Evolutionary conservation across 2,329 filamentous ascomycete genomes (phyloP).

Genomic region (Ceratocystis cubensis): DNA sequence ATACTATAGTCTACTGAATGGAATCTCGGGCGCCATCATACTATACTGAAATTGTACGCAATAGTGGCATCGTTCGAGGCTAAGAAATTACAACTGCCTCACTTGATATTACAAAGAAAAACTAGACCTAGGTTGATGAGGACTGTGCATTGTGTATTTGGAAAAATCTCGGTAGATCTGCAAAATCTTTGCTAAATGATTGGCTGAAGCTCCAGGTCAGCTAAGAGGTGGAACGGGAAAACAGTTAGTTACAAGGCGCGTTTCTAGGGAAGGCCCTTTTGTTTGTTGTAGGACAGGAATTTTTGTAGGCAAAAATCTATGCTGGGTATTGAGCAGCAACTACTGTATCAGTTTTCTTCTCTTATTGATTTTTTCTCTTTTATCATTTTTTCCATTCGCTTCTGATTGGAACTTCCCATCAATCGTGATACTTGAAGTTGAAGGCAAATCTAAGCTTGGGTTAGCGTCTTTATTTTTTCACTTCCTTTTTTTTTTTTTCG

Average conservation of each 20-base stretch:
- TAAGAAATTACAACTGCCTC: background rate
- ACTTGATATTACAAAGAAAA: too few relatives aligned
- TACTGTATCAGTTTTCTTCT: background rate
- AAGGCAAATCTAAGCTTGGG: background rate
- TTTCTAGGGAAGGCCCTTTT: background rate
- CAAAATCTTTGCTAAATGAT: background rate
- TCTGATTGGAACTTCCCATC: background rate
- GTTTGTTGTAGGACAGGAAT: slow-evolving; percentile 8
- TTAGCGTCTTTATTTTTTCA: background rate
- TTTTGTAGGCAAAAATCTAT: background rate
- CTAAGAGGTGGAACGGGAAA: background rate
- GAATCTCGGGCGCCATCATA: background rate
- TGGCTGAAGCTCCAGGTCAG: background rate
- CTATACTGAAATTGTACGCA: background rate
- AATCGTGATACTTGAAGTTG: background rate
- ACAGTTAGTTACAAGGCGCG: background rate
- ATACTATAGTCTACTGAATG: too few relatives aligned
- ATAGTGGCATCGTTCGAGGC: background rate
- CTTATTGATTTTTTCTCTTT: background rate
- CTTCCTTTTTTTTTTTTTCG: background rate
- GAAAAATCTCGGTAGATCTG: background rate
- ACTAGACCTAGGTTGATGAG: too few relatives aligned
- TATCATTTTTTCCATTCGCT: background rate
- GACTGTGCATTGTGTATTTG: background rate
- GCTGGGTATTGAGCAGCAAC: background rate